Percentiles rank a stretch among this genome's conserved stretches.
phyloP scores from a whole-genome alignment of 2,329 filamentous ascomycete species.

The Aspergillus fumigatiaffinis region DNA sequence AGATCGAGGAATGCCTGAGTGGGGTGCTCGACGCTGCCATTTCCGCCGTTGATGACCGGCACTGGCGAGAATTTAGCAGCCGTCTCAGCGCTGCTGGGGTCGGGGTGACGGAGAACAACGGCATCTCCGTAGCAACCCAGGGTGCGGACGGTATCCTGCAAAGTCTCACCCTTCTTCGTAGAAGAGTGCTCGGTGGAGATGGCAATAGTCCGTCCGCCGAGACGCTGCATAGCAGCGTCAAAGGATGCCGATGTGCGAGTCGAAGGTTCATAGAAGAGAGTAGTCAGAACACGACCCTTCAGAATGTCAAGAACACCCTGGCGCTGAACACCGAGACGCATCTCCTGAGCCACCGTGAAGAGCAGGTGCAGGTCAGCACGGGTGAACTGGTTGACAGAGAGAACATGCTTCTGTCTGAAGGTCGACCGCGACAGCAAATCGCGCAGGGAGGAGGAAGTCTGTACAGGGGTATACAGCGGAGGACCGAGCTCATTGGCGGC shows the following conservation, averaged over 20 bases:
- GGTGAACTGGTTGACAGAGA: conserved; percentile 87
- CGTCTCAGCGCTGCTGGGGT: conserved; percentile 72
- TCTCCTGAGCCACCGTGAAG: conserved; percentile 96
- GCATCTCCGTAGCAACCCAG: conserved; percentile 92
- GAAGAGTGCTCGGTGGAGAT: conserved; percentile 82
- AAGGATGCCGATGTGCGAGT: conserved; percentile 94
- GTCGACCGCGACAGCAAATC: conserved; percentile 73
- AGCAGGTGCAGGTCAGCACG: conserved; percentile 85
- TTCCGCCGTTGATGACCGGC: conserved; percentile 94
- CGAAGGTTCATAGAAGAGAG: conserved; percentile 96
- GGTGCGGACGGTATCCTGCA: conserved; percentile 91
- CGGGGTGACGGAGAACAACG: conserved; percentile 90
- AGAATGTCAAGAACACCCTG: conserved; percentile 85
- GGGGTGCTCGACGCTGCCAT: conserved; percentile 92
- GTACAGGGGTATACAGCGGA: conserved; percentile 43
- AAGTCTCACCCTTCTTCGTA: conserved; percentile 87
- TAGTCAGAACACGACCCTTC: conserved; percentile 79
- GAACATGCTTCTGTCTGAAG: conserved; percentile 85
- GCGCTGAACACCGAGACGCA: conserved; percentile 90
- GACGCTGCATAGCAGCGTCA: conserved; percentile 96
- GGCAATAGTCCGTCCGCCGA: conserved; percentile 80
- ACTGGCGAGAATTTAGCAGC: conserved; percentile 85
- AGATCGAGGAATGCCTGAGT: conserved; percentile 97
- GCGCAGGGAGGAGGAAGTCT: conserved; percentile 56
- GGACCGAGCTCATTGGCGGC: conserved; percentile 35